phyloP scores from a whole-genome alignment of 139 green algal species.

The Chlorella sp. region DNA sequence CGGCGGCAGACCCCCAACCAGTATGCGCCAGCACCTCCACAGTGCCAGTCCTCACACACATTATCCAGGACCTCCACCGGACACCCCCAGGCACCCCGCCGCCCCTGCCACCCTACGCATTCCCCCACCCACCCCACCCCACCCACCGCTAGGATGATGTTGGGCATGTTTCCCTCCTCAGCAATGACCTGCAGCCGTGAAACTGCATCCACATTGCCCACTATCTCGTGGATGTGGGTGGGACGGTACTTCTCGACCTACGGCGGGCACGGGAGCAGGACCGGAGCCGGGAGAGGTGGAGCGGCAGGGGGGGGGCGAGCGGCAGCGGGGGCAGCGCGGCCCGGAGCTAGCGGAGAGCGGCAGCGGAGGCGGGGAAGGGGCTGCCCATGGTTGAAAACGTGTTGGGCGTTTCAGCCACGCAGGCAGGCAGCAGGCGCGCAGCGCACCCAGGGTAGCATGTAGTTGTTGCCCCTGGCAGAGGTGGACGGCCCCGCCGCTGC shows the following conservation, averaged over 20 bases:
- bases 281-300: neutral
- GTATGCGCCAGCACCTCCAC: too few relatives aligned
- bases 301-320: neutral
- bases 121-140: neutral
- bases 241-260: slow-evolving; percentile 98
- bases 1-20: too few relatives aligned
- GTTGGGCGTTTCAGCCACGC: neutral
- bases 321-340: neutral
- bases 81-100: neutral
- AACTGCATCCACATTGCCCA: slow-evolving; percentile 96
- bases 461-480: neutral
- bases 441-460: slow-evolving; percentile 37
- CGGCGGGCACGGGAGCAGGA: neutral
- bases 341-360: slow-evolving; percentile 9
- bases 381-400: neutral
- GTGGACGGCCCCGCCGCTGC: neutral
- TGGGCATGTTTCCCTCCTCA: slow-evolving; percentile 96
- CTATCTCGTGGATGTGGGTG: slow-evolving; percentile 87
- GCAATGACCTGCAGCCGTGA: slow-evolving; percentile 89
- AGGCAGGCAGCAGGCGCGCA: neutral
- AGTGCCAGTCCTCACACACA: neutral
- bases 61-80: neutral
- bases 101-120: neutral
- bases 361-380: neutral
- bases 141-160: slow-evolving; percentile 92